Base-by-base conservation (phyloP, 2,329 filamentous ascomycete genomes). In the Biscogniauxia mediterranea region DNA sequence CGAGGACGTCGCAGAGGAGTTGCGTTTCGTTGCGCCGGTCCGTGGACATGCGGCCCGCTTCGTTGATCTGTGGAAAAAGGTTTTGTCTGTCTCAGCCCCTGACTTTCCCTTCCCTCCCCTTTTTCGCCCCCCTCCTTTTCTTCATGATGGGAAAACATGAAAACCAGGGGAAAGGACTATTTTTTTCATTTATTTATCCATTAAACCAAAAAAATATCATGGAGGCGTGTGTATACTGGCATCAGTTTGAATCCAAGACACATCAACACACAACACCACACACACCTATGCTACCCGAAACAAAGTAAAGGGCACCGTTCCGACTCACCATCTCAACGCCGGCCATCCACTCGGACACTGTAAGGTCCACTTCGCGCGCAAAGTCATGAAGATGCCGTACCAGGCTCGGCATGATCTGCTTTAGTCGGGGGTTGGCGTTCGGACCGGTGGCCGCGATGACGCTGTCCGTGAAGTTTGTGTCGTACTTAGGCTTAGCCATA, bases 381-480 rank as follows among this genome's bases (percentile, higher is more conserved):
- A 94, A 94, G 76, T 92, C 90, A 77, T 95, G 91, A 59, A 94
- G 80, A 77, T 94, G 91, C 59, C 80, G 81, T 72, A 93, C 87
- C 62, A 93, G 78, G 28, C 84, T 83, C 55, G 83, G 75, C 79
- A 94, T 83, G 73, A 94, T 83, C 68, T 87, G 80, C 61, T 88
- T 85, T 70, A 89, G 83, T 51, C 91, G 84, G 32, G 89, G 86
- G 65, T 83, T 80, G 9, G 89, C 88, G 64, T 89, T 85, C 66
- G 89, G 88, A 4, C 91, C 89, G 75, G 91, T 93, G 64, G 88
- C 84, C 63, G 89, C 83, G 73, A 94, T 85, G 73, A 94, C 90
- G 67, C 83, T 80, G 67, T 86, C 77, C 51, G 92, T 95, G 81
- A 94, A 93, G 76, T 80, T 57, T 9, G 64, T 57, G 52, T 70